Conservation (phyloP, 148 eudicot genomes). For the Chenopodium quinoa region DNA sequence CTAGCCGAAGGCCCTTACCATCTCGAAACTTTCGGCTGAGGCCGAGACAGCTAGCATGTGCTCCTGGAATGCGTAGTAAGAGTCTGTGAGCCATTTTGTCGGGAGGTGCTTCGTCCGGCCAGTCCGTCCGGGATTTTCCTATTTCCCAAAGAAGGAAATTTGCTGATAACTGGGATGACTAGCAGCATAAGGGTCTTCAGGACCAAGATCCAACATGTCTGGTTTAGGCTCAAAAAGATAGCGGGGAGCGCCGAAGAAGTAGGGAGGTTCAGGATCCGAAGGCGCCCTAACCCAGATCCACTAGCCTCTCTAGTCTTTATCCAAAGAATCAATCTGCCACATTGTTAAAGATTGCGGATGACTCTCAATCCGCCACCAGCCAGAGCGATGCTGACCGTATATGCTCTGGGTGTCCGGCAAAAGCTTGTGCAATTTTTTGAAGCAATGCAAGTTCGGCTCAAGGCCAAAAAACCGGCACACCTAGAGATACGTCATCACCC, state of each 20-base stretch:
- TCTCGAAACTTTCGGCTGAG: no score
- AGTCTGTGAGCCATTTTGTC: no score
- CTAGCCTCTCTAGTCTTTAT: not conserved
- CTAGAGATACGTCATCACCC: not conserved
- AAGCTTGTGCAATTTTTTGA: not conserved
- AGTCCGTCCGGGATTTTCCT: no score
- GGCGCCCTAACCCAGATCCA: not conserved
- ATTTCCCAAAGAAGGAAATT: no score
- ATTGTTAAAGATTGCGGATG: no score
- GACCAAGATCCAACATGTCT: not conserved
- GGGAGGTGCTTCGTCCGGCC: no score
- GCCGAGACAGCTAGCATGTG: no score
- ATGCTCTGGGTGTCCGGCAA: not conserved
- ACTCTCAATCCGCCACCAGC: not conserved
- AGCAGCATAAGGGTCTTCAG: not conserved
- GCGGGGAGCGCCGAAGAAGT: not conserved
- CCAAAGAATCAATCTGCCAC: no score
- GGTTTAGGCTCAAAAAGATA: not conserved
- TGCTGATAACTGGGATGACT: not conserved
- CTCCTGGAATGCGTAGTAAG: no score
- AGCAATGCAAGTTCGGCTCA: not conserved
- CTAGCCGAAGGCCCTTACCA: no score
- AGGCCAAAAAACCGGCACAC: not conserved
- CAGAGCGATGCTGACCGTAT: not conserved
- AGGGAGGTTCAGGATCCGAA: not conserved